Conservation (phyloP, 306 rosid genomes). For the Quercus engelmannii region DNA sequence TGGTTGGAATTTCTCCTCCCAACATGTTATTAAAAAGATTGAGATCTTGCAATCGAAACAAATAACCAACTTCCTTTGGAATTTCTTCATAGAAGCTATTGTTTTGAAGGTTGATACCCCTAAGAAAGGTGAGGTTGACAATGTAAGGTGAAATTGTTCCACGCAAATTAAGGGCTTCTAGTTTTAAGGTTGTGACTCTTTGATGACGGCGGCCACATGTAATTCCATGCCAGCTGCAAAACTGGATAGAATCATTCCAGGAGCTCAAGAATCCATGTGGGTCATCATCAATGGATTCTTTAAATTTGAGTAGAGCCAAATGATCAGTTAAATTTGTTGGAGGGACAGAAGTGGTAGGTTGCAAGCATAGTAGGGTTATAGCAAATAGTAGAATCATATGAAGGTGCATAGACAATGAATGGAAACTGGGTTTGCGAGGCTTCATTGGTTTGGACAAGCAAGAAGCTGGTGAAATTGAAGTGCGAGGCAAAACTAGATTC, state of each 20-base stretch:
- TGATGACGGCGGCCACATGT: constrained; percentile 30
- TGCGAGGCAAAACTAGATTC: too few relatives aligned
- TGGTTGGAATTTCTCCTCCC: too few relatives aligned
- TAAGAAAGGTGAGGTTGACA: too few relatives aligned
- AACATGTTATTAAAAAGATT: too few relatives aligned
- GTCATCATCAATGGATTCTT: constrained; percentile 19
- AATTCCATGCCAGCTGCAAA: constrained; percentile 44
- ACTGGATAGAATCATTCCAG: constrained; percentile 34
- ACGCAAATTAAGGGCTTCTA: background rate
- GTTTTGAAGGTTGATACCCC: too few relatives aligned
- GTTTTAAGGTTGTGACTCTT: constrained; percentile 21
- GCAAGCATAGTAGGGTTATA: background rate
- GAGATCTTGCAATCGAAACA: too few relatives aligned
- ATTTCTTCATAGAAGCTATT: too few relatives aligned
- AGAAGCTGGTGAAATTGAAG: background rate
- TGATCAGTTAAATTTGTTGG: constrained; percentile 14
- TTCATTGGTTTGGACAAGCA: constrained; percentile 16
- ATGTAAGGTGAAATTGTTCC: too few relatives aligned
- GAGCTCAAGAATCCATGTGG: constrained; percentile 20
- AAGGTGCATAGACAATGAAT: background rate
- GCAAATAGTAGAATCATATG: background rate
- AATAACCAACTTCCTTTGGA: too few relatives aligned
- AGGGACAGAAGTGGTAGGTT: background rate
- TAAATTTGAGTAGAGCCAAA: constrained; percentile 32
- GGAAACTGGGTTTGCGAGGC: background rate